Percentiles rank a stretch among this genome's conserved stretches.
Evolutionary conservation across 2,329 filamentous ascomycete species (phyloP).

Genomic region (Trichoderma sp.): DNA sequence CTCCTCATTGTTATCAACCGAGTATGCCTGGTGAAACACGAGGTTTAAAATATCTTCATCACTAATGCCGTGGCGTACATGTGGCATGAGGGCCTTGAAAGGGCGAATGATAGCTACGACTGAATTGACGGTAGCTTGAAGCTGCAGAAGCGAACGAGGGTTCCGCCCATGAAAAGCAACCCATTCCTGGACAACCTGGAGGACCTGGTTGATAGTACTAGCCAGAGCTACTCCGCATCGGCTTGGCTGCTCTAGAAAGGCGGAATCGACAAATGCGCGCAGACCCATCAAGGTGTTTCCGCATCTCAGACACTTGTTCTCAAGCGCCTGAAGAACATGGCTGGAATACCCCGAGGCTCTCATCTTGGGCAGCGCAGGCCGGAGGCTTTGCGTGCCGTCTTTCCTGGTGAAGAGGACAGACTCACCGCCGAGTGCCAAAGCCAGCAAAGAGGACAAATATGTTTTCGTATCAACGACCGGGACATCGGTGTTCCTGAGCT

Average conservation of each 20-base stretch:
- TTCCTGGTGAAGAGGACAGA: conserved; percentile 73
- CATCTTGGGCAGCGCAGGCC: conserved; percentile 50
- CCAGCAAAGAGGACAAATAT: conserved; percentile 63
- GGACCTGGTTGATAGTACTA: conserved; percentile 52
- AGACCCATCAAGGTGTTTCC: conserved; percentile 53
- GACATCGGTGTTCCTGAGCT: conserved; percentile 44
- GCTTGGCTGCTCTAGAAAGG: conserved; percentile 50
- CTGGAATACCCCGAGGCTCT: conserved; percentile 62
- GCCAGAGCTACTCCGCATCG: conserved; percentile 57
- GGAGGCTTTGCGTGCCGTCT: conserved; percentile 56
- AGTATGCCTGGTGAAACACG: conserved; percentile 64
- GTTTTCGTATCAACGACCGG: conserved; percentile 52
- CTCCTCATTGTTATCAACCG: conserved; percentile 65
- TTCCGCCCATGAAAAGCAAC: conserved; percentile 49
- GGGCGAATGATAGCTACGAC: conserved; percentile 55
- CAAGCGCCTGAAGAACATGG: conserved; percentile 51
- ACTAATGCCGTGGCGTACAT: conserved; percentile 48
- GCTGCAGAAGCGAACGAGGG: conserved; percentile 55
- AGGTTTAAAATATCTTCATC: conserved; percentile 67
- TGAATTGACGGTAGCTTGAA: conserved; percentile 55
- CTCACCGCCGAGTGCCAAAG: conserved; percentile 70
- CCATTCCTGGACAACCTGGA: conserved; percentile 54
- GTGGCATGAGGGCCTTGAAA: conserved; percentile 55
- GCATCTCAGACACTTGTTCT: conserved; percentile 52
- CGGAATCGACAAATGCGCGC: conserved; percentile 50